These are phyloP conservation scores for Trypanosoma boissoni DNA, from an alignment of 208 protist genomes.

Conservation along the genomic window DNA sequence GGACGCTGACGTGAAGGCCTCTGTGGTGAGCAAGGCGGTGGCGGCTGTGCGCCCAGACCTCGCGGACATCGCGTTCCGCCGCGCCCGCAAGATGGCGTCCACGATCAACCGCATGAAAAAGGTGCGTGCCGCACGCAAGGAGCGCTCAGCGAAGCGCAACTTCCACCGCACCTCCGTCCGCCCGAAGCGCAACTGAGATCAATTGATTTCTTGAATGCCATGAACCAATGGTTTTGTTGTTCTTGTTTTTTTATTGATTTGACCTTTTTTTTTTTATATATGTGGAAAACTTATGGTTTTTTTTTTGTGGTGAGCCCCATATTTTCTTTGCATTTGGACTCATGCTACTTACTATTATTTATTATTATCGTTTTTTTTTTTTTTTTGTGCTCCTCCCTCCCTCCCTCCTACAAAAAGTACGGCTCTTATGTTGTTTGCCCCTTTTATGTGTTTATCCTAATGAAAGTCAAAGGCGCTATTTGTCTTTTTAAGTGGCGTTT, in stretches of 20 bases:
- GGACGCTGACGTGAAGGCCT: conserved; percentile 72
- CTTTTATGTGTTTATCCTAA: too few relatives aligned
- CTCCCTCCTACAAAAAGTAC: too few relatives aligned
- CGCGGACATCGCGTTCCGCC: conserved; percentile 73
- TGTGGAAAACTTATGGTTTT: too few relatives aligned
- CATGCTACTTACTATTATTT: too few relatives aligned
- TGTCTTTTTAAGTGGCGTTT: too few relatives aligned
- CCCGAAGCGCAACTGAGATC: conserved; percentile 52
- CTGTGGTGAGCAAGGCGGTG: conserved; percentile 61
- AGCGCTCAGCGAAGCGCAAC: conserved; percentile 60
- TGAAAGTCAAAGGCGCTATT: too few relatives aligned
- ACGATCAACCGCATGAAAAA: conserved; percentile 57
- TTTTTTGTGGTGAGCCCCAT: too few relatives aligned
- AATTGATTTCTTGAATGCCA: background rate
- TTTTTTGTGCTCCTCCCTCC: too few relatives aligned
- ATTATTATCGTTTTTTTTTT: too few relatives aligned
- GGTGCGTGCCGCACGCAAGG: conserved; percentile 75
- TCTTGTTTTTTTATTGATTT: conserved; percentile 4
- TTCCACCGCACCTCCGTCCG: conserved; percentile 78
- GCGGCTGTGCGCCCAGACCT: conserved; percentile 80
- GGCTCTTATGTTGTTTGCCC: too few relatives aligned
- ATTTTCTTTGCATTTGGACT: too few relatives aligned
- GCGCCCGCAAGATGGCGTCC: conserved; percentile 67
- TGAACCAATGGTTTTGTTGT: background rate
- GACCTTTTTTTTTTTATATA: too few relatives aligned